Conservation (phyloP, 164 flowering plant genomes). For the Liquidambar formosana region DNA sequence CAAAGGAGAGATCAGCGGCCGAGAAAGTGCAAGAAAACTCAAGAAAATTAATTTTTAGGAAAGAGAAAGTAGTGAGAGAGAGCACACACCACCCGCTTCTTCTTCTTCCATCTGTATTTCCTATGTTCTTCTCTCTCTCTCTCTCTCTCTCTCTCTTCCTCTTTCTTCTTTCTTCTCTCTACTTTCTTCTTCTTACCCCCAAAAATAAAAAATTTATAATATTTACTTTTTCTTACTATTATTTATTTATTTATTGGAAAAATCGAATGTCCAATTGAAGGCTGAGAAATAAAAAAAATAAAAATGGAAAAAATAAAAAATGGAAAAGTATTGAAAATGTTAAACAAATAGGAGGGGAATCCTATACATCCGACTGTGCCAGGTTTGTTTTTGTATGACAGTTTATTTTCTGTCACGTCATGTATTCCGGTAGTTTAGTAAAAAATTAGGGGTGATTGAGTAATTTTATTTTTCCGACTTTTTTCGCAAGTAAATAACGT, state of each 20-base stretch:
- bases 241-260: constrained; percentile 9
- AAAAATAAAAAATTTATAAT: background rate
- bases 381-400: background rate
- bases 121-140: constrained; percentile 13
- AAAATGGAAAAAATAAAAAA: background rate
- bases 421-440: too few relatives aligned
- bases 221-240: background rate
- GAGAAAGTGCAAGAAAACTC: constrained; percentile 13
- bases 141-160: too few relatives aligned
- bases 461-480: too few relatives aligned
- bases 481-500: background rate
- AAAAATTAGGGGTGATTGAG: too few relatives aligned
- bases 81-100: constrained; percentile 12
- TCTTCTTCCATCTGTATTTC: constrained; percentile 30
- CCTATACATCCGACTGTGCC: background rate
- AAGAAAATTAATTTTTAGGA: background rate
- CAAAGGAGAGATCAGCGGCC: background rate
- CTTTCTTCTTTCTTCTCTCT: too few relatives aligned
- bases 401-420: constrained; percentile 15
- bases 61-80: constrained; percentile 20
- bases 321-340: too few relatives aligned
- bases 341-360: background rate
- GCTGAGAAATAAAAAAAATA: background rate
- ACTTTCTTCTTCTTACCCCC: constrained; percentile 9
- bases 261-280: constrained; percentile 19